Evolutionary conservation across 805 yeast genomes (phyloP).

Genomic region (Lipomyces japonicus): DNA sequence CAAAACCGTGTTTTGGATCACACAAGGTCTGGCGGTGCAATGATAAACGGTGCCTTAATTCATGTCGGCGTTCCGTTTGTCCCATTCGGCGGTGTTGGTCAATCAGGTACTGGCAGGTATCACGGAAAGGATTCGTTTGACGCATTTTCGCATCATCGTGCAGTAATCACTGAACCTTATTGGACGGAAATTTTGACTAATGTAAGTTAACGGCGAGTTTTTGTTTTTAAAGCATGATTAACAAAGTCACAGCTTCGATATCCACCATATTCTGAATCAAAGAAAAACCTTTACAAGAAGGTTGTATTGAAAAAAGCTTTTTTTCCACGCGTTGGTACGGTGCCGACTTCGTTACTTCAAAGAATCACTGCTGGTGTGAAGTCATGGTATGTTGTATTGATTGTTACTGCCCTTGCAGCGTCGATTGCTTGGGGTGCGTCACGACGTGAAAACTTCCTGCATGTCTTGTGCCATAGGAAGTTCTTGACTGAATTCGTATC

Average conservation of each 20-base stretch:
- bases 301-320: slow-evolving; percentile 1
- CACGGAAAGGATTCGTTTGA: slow-evolving; percentile 70
- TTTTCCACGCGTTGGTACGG: slow-evolving; percentile 23
- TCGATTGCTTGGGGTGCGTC: too few relatives aligned
- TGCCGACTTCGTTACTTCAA: slow-evolving; percentile 12
- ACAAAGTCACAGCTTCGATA: slow-evolving; percentile 10
- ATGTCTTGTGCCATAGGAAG: too few relatives aligned
- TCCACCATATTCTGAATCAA: slow-evolving; percentile 17
- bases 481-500: too few relatives aligned
- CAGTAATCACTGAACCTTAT: slow-evolving; percentile 59
- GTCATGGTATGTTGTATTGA: too few relatives aligned
- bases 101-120: slow-evolving; percentile 76
- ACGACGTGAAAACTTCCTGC: too few relatives aligned
- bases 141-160: slow-evolving; percentile 73
- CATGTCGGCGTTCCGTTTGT: slow-evolving; percentile 65
- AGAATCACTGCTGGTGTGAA: too few relatives aligned
- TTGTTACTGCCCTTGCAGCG: too few relatives aligned
- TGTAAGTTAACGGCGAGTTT: slow-evolving; percentile 63
- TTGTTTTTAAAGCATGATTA: neutral
- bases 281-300: neutral
- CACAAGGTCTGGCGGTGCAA: slow-evolving; percentile 68
- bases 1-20: slow-evolving; percentile 47
- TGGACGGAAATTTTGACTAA: slow-evolving; percentile 58
- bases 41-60: slow-evolving; percentile 66
- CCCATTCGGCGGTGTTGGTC: slow-evolving; percentile 92